Evolutionary conservation across 371 early-diverging fungal species (phyloP).

Genomic region (Mucor racemosus): DNA sequence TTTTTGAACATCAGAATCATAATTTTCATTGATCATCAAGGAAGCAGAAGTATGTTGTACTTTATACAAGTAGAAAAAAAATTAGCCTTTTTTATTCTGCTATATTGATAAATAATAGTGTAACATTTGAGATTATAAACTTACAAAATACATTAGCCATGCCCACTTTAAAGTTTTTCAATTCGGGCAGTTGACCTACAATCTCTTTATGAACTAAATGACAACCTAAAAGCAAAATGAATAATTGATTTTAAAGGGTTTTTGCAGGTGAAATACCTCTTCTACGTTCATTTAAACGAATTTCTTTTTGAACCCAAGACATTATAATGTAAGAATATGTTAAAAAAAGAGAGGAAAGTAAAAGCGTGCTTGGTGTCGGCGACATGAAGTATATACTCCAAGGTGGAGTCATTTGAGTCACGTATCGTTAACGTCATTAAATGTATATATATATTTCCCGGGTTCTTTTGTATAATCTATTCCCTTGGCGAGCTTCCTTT

Average conservation of each 20-base stretch:
- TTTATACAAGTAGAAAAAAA: conserved; percentile 17
- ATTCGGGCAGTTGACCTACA: conserved; percentile 64
- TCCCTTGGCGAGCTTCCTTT: conserved; percentile 9
- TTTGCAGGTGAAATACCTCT: conserved; percentile 34
- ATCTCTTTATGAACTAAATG: conserved; percentile 83
- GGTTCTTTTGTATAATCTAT: background rate
- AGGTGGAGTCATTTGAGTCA: background rate
- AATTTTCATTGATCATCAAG: conserved; percentile 87
- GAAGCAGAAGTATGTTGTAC: conserved; percentile 93
- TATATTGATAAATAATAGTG: background rate
- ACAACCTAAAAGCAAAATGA: conserved; percentile 58
- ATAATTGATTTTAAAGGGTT: no score
- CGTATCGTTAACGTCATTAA: conserved; percentile 1
- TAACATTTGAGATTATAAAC: conserved; percentile 9
- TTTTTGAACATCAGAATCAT: conserved; percentile 76
- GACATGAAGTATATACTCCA: no score
- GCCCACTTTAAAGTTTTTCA: conserved; percentile 73
- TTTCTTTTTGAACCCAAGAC: conserved; percentile 70
- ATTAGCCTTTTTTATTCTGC: no score
- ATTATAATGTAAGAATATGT: conserved; percentile 29
- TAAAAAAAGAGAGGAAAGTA: background rate
- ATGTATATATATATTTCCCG: background rate
- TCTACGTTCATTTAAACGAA: conserved; percentile 60
- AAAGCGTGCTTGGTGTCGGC: no score
- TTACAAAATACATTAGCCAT: conserved; percentile 88